Conservation (phyloP, 179 eudicot species). For the Nepenthes alata region DNA sequence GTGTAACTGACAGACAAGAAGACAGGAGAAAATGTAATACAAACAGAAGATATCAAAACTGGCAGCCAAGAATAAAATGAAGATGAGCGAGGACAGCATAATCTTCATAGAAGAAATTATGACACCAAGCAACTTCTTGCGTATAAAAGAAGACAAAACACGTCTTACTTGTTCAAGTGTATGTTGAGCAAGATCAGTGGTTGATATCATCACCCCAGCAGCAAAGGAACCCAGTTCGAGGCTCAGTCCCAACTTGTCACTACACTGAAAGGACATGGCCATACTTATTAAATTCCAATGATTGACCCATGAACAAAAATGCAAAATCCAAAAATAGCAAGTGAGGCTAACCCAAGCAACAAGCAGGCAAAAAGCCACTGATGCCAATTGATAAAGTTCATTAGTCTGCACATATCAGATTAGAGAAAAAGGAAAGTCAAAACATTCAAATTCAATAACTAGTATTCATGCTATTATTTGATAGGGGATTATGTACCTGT, state of each 20-base stretch:
- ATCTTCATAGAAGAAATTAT: too few relatives aligned
- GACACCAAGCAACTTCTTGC: too few relatives aligned
- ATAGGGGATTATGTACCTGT: constrained; percentile 31
- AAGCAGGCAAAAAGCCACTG: constrained; percentile 85
- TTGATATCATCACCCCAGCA: constrained; percentile 97
- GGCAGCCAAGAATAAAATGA: too few relatives aligned
- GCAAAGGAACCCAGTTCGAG: constrained; percentile 93
- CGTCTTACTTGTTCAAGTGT: constrained; percentile 74
- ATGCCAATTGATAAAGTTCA: constrained; percentile 90
- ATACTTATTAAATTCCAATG: not conserved
- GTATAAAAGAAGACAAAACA: not conserved
- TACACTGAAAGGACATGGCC: constrained; percentile 49
- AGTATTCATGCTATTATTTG: not conserved
- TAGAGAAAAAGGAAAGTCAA: not conserved
- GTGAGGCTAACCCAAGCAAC: constrained; percentile 74
- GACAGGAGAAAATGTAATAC: too few relatives aligned
- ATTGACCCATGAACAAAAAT: not conserved
- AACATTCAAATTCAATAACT: not conserved
- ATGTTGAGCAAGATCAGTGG: constrained; percentile 91
- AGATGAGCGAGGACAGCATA: too few relatives aligned
- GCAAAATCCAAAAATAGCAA: not conserved
- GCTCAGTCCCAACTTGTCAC: constrained; percentile 88
- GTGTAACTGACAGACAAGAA: too few relatives aligned
- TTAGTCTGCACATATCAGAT: constrained; percentile 53
- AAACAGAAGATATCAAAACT: too few relatives aligned